A percentile compares a stretch with the other conserved stretches of the same genome.
phyloP scores from a whole-genome alignment of 2,329 filamentous ascomycete species.

The Cyphellophora attinorum region DNA sequence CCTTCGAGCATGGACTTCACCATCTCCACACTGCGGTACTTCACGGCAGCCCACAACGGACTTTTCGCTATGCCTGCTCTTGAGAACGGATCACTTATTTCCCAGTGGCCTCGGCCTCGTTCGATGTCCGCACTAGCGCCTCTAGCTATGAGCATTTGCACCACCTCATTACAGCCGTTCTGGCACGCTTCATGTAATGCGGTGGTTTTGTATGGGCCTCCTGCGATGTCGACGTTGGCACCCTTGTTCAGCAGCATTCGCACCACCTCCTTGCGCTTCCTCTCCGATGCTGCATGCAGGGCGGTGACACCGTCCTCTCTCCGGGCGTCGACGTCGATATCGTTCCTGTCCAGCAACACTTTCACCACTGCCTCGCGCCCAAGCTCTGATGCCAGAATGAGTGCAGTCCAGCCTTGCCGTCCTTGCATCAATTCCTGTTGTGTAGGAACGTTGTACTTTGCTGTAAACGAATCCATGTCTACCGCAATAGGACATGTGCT shows the following conservation, averaged over 20 bases:
- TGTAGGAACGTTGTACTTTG: conserved; percentile 1
- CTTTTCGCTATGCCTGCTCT: too few species aligned
- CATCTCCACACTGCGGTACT: too few species aligned
- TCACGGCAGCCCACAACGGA: too few species aligned
- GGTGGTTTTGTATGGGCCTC: too few species aligned
- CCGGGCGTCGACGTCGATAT: conserved; percentile 6
- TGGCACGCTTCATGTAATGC: too few species aligned
- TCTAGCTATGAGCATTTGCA: too few species aligned
- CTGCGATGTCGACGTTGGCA: conserved; percentile 17
- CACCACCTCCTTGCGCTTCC: conserved; percentile 13
- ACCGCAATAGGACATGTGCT: conserved; percentile 7
- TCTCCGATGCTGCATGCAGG: conserved; percentile 16
- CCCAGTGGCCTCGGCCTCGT: too few species aligned
- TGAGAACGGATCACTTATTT: too few species aligned
- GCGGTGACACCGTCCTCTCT: conserved; percentile 3
- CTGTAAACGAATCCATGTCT: not conserved
- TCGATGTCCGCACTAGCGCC: too few species aligned
- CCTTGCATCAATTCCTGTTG: conserved; percentile 11
- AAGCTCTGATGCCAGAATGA: conserved; percentile 10
- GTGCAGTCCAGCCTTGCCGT: conserved; percentile 6
- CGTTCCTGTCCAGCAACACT: conserved; percentile 8
- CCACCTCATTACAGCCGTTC: too few species aligned
- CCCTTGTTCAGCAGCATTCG: conserved; percentile 18
- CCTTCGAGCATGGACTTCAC: too few species aligned
- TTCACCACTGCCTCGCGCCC: conserved; percentile 7